These are phyloP conservation scores for Fusarium scirpi DNA, from an alignment of 2,329 filamentous ascomycete genomes.

Conservation along the genomic window DNA sequence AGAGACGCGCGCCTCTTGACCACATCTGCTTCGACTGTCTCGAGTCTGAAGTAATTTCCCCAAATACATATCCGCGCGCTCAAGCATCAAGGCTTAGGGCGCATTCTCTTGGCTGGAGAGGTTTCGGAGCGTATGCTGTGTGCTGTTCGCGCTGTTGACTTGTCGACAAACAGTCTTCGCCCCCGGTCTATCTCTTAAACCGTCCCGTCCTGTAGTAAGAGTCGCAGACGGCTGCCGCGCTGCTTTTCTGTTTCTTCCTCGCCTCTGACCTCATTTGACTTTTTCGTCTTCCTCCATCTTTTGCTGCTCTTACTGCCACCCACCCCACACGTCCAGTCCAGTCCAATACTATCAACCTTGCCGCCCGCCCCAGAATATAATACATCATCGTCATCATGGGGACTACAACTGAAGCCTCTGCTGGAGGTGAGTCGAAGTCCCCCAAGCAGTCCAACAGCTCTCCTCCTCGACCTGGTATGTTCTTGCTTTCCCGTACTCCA, in stretches of 20 bases:
- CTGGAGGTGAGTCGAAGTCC: slow-evolving; percentile 61
- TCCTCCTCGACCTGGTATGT: slow-evolving; percentile 59
- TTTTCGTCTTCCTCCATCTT: slow-evolving; percentile 47
- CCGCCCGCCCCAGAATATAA: slow-evolving; percentile 52
- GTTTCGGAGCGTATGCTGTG: slow-evolving; percentile 29
- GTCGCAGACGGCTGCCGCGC: slow-evolving; percentile 36
- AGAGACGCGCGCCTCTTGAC: slow-evolving; percentile 28
- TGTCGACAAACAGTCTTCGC: slow-evolving; percentile 39
- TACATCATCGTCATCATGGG: slow-evolving; percentile 63
- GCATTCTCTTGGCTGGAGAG: slow-evolving; percentile 15
- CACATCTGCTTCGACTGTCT: slow-evolving; percentile 26
- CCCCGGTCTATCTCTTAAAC: slow-evolving; percentile 39
- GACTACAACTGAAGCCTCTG: slow-evolving; percentile 56
- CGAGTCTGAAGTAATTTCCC: slow-evolving; percentile 22
- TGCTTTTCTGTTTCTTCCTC: slow-evolving; percentile 43
- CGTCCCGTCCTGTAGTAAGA: slow-evolving; percentile 41
- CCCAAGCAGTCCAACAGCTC: slow-evolving; percentile 60
- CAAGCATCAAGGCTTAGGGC: slow-evolving; percentile 11
- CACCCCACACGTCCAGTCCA: slow-evolving; percentile 46
- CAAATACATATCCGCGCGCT: slow-evolving; percentile 10
- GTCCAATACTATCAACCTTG: slow-evolving; percentile 44
- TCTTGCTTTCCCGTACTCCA: slow-evolving; percentile 9
- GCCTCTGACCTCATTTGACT: slow-evolving; percentile 58
- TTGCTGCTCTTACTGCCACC: slow-evolving; percentile 44
- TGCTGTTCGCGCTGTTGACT: slow-evolving; percentile 37